These are phyloP conservation scores for Pleurotus salmoneostramineus DNA, from an alignment of 768 basidiomycete species.

Conservation along the genomic window DNA sequence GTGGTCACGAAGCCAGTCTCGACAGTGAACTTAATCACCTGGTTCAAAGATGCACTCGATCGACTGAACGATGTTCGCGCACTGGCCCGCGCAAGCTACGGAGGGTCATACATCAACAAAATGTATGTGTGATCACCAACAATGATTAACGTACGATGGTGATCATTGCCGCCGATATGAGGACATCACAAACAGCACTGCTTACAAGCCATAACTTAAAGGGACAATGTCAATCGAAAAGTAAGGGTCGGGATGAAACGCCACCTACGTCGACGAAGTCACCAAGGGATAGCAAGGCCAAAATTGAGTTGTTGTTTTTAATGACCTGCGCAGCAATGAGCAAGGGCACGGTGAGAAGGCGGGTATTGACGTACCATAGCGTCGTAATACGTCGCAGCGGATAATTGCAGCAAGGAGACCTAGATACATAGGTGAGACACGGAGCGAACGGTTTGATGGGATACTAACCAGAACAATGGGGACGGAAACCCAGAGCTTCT, in stretches of 20 bases:
- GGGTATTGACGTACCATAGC: background rate
- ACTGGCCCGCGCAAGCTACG: slow-evolving; percentile 1
- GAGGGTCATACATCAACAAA: background rate
- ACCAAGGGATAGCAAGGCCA: background rate
- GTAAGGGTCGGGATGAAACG: too few species aligned
- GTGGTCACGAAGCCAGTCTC: slow-evolving; percentile 11
- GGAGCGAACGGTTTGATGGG: background rate
- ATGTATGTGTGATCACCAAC: background rate
- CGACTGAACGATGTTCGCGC: background rate
- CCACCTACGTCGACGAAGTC: background rate
- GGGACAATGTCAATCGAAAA: too few species aligned
- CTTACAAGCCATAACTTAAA: slow-evolving; percentile 14
- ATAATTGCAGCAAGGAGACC: background rate
- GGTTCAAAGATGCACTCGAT: background rate
- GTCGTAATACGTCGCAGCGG: background rate
- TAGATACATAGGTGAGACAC: background rate
- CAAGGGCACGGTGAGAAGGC: background rate
- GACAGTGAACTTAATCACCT: slow-evolving; percentile 9
- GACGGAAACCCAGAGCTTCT: slow-evolving; percentile 7
- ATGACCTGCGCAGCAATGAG: background rate
- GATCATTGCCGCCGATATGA: slow-evolving; percentile 22
- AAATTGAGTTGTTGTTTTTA: background rate
- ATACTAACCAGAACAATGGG: slow-evolving; percentile 7
- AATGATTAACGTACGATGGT: slow-evolving; percentile 1
- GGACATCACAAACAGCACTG: slow-evolving; percentile 13